A percentile compares a stretch with the other conserved stretches of the same genome.
phyloP scores from a whole-genome alignment of 148 eudicot species.

The Cornus kousa region DNA sequence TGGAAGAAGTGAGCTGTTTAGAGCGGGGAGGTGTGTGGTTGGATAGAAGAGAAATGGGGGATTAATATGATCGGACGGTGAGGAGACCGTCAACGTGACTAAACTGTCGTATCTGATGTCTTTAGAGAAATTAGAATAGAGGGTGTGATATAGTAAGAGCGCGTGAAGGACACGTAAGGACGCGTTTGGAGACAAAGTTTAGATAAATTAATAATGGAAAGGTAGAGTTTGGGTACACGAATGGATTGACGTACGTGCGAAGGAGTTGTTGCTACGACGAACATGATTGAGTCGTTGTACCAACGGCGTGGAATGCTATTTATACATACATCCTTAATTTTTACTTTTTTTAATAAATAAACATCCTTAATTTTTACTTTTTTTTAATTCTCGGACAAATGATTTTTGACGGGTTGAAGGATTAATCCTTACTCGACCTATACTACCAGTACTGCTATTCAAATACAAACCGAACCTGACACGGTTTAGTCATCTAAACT shows the following conservation, averaged over 20 bases:
- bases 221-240: too few species aligned
- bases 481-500: too few species aligned
- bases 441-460: too few species aligned
- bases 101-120: background rate
- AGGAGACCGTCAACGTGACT: background rate
- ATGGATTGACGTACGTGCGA: conserved; percentile 3
- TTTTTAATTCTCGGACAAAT: too few species aligned
- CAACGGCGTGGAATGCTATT: background rate
- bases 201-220: too few species aligned
- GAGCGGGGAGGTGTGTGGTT: background rate
- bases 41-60: background rate
- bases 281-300: background rate
- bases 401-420: too few species aligned
- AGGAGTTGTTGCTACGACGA: background rate
- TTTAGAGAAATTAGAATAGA: background rate
- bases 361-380: too few species aligned
- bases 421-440: too few species aligned
- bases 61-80: conserved; percentile 5
- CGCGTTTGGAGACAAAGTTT: background rate
- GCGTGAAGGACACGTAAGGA: background rate
- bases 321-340: too few species aligned
- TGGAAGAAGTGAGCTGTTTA: background rate
- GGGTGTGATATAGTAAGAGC: background rate
- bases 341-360: too few species aligned
- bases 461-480: too few species aligned